Conservation (phyloP, 805 yeast species). For the Vanderwaltozyma polyspora region DNA sequence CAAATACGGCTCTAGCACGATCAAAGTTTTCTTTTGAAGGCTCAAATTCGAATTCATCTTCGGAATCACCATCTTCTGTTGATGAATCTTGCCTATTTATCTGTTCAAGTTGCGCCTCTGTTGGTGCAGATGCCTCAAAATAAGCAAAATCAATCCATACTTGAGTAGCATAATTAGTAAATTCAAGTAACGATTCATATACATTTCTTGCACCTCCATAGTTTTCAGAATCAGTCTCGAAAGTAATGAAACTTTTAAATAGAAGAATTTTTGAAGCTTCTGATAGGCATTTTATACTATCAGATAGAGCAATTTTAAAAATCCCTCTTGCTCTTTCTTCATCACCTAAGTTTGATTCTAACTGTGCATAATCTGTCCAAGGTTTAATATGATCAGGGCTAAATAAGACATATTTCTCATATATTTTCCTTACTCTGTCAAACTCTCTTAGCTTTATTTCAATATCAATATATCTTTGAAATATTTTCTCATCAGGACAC, state of each 20-base stretch:
- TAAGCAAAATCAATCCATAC: conserved; percentile 59
- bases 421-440: conserved; percentile 66
- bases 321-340: conserved; percentile 55
- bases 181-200: conserved; percentile 31
- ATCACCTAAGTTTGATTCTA: conserved; percentile 63
- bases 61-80: conserved; percentile 12
- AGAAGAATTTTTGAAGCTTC: conserved; percentile 12
- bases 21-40: conserved; percentile 40
- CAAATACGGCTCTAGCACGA: conserved; percentile 46
- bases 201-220: conserved; percentile 45
- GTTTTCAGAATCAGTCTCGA: conserved; percentile 48
- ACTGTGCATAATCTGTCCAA: conserved; percentile 55
- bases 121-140: conserved; percentile 59
- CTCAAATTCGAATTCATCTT: conserved; percentile 34
- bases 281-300: conserved; percentile 16
- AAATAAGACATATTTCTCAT: conserved; percentile 41
- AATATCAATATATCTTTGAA: conserved; percentile 52
- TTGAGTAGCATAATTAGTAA: conserved; percentile 26
- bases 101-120: conserved; percentile 26
- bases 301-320: conserved; percentile 37
- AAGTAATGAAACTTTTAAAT: conserved; percentile 39
- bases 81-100: conserved; percentile 10
- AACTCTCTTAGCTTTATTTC: conserved; percentile 65
- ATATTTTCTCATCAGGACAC: conserved; percentile 48
- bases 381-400: conserved; percentile 19